Evolutionary conservation across 129 eudicot species (phyloP), one percentile per base, ranked within the genome.

Genomic region (Centella asiatica): DNA sequence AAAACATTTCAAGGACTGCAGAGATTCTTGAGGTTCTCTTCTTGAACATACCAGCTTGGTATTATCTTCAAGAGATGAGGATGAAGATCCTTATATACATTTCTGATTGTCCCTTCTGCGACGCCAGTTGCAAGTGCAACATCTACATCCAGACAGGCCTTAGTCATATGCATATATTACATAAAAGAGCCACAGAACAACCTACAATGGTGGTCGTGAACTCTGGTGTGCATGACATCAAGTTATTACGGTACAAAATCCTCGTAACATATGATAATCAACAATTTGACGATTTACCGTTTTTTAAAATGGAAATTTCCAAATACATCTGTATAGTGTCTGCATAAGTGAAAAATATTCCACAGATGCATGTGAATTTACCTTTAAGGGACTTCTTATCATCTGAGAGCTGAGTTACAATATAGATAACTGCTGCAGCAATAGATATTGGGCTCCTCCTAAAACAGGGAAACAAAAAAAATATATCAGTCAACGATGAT

Each of bases 81-180:
- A 39, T 75, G 77, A 2, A 83, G 69, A 72, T 87, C 95, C 73
- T 68, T 80, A 60, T 78, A 87, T 0, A 88, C 74, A 67, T 80
- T 80, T 74, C 80, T 83, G 70, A 83, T 87, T 2, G 95, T 87
- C 70, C 87, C 95, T 72, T 83, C 95, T 19, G 88, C 95, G 37
- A 83, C 87, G 4, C 83, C 78, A 15, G 88, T 83, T 34, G 95
- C 90, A 59, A 78, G 36, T 9, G 90, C 72, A 8, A 87, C 71
- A 66, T 87, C 87, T 86, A 81, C 81, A 71, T 32, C 11, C 57
- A 64, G 2, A 19, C 39, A 24, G 54, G 42, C 42, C 42, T 10
- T 37, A 37, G 8, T 37, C 42, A 44, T 12, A 44, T 44, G 19
- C 19, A 44, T 1, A 44, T 14, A 8, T 8, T 44, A 44, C 48